Evolutionary conservation across 305 asterid species (phyloP), one percentile per base, ranked within the genome.

Genomic region (Solanum hybrid): DNA sequence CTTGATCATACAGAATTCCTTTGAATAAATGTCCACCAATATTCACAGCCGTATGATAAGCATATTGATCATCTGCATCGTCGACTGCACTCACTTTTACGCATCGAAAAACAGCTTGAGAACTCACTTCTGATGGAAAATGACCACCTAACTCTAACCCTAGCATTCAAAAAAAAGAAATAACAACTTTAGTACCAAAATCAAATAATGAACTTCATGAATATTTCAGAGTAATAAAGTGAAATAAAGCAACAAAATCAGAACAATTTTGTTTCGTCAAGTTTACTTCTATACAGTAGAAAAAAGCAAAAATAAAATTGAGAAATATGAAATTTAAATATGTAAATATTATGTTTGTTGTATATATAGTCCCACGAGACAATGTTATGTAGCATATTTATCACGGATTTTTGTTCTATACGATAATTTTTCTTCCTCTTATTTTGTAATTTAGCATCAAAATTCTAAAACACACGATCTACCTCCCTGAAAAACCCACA

Each of bases 1-100:
- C 98, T 94, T 96, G 98, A 92, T 96, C 97, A 90, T 96, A 96
- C 24, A 96, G 92, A 89, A 96, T 95, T 78, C 98, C 98, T 90
- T 94, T 95, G 94, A 96, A 96, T 75, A 95, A 94, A 81, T 95
- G 98, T 4, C 98, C 98, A 11, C 95, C 96, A 16, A 96, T 95
- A 90, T 93, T 94, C 4, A 96, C 98, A 67, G 98, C 97, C 20
- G 98, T 95, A 88, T 96, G 97, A 57, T 96, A 96, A 2, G 98
- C 98, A 91, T 91, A 92, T 83, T 95, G 97, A 85, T 96, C 97
- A 29, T 92, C 98, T 7, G 94, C 95, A 8, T 96, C 96, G 26
- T 95, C 97, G 92, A 94, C 90, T n/a, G 97, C 94, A 88, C 96
- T 96, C 91, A 96, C 98, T 91, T 93, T 93, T 89, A 96, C 96